These are phyloP conservation scores for Jamesozyma hellenica DNA, from an alignment of 805 yeast species.

Conservation along the genomic window DNA sequence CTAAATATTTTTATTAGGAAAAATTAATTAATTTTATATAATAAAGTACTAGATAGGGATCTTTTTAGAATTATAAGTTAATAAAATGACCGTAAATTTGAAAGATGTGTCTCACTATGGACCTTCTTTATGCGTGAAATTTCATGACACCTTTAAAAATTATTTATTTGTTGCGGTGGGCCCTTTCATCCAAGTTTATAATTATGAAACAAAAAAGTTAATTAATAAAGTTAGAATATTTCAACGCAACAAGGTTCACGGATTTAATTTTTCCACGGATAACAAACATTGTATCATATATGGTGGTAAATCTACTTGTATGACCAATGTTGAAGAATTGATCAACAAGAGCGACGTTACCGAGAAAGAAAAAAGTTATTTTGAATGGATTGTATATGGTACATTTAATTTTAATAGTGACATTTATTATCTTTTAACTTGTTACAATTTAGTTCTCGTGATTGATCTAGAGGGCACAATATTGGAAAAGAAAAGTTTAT, in stretches of 20 bases:
- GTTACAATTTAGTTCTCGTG: constrained; percentile 54
- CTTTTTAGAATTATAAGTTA: neutral
- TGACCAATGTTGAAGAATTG: constrained; percentile 30
- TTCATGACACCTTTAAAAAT: constrained; percentile 18
- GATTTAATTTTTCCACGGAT: constrained; percentile 39
- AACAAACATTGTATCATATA: constrained; percentile 33
- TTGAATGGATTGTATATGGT: constrained; percentile 73
- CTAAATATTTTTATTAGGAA: too few relatives aligned
- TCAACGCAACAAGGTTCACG: constrained; percentile 71
- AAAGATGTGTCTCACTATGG: constrained; percentile 36
- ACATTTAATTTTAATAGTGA: constrained; percentile 36
- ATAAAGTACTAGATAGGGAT: neutral
- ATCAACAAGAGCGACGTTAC: constrained; percentile 12
- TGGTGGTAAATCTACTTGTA: constrained; percentile 65
- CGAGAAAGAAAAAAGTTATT: constrained; percentile 39
- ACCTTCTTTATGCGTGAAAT: constrained; percentile 59
- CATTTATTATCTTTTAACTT: constrained; percentile 50
- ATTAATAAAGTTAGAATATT: constrained; percentile 41
- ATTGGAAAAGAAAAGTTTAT: constrained; percentile 28
- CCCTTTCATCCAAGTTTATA: constrained; percentile 47
- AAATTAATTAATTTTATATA: neutral
- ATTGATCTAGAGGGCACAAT: constrained; percentile 22
- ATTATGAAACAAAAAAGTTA: constrained; percentile 33
- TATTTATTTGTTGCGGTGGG: constrained; percentile 61
- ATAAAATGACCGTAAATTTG: constrained; percentile 15